Percentiles rank a stretch among this genome's conserved stretches.
Conservation (phyloP, 2,329 filamentous ascomycete genomes). For the Apiospora malaysiana region DNA sequence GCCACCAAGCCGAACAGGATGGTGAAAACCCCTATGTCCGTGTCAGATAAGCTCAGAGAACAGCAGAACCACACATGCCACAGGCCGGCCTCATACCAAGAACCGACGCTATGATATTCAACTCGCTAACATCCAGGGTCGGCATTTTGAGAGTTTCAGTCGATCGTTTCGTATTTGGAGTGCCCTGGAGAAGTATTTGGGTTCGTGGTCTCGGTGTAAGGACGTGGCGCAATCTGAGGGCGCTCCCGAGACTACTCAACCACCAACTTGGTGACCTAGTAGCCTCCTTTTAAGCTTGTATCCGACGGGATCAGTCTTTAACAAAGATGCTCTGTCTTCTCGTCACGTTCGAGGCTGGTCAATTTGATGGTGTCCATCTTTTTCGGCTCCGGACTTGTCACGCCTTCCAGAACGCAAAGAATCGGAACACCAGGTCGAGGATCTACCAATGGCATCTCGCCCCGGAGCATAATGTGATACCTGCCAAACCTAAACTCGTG, state of each 20-base stretch:
- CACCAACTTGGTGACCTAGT: background rate
- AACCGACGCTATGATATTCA: conserved; percentile 57
- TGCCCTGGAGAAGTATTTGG: no score
- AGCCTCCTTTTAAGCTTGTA: conserved; percentile 1
- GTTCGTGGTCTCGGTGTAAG: background rate
- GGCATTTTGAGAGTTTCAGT: conserved; percentile 43
- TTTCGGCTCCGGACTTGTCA: no score
- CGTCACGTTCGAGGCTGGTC: no score
- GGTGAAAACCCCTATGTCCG: conserved; percentile 50
- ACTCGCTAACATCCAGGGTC: conserved; percentile 54
- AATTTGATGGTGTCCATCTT: background rate
- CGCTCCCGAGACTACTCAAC: background rate
- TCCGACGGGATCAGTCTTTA: background rate
- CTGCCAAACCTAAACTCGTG: background rate
- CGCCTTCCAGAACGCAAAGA: background rate
- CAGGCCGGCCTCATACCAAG: conserved; percentile 43
- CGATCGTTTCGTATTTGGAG: background rate
- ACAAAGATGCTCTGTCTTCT: no score
- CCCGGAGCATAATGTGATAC: background rate
- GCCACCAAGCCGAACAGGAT: conserved; percentile 56
- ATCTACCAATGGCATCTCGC: background rate
- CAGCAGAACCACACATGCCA: no score
- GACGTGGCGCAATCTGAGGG: no score
- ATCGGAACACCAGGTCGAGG: background rate
- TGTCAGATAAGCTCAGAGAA: background rate